Percentiles rank a stretch among this genome's conserved stretches.
Conservation (phyloP, 83 land plant species). For the Picea abies region DNA sequence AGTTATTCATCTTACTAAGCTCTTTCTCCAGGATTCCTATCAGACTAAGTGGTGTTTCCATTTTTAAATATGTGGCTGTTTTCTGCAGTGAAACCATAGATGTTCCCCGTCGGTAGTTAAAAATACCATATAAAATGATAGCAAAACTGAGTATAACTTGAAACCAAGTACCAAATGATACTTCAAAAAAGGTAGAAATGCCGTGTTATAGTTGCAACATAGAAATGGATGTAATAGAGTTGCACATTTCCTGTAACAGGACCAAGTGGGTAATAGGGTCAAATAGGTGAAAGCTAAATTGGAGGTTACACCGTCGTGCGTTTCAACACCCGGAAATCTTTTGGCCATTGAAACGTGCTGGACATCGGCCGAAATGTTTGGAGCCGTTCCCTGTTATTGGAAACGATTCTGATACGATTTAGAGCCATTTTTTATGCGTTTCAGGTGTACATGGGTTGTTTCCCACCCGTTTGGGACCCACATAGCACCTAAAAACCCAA, state of each 20-base stretch:
- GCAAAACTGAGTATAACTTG: neutral
- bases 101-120: neutral
- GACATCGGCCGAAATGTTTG: too few species aligned
- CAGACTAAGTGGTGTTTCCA: neutral
- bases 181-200: neutral
- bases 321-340: too few species aligned
- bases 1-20: neutral
- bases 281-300: too few species aligned
- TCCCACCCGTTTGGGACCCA: too few species aligned
- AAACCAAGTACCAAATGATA: constrained; percentile 1
- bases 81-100: neutral
- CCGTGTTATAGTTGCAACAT: neutral
- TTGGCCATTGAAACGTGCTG: too few species aligned
- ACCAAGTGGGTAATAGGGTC: too few species aligned
- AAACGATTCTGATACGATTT: too few species aligned
- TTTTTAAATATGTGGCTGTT: neutral
- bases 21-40: neutral
- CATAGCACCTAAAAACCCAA: too few species aligned
- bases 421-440: too few species aligned
- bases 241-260: neutral
- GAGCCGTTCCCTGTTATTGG: too few species aligned
- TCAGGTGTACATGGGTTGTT: too few species aligned
- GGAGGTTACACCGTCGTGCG: too few species aligned
- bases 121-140: neutral
- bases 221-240: neutral